These are phyloP conservation scores for Pestalotiopsis sp. DNA, from an alignment of 2,329 filamentous ascomycete species.

Conservation along the genomic window DNA sequence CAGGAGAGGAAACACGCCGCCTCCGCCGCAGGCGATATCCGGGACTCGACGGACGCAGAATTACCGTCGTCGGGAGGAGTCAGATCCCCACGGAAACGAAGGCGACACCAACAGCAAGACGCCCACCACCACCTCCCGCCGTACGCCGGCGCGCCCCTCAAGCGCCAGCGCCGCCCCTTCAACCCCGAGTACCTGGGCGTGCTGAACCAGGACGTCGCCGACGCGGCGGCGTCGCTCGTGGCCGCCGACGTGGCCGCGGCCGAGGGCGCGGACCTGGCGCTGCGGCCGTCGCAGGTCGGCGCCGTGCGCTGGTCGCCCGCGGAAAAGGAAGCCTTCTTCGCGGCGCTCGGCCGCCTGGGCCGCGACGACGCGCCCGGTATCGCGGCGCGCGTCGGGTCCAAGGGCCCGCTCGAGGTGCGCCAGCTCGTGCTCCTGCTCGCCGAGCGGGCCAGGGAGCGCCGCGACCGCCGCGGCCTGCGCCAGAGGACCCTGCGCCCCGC, in stretches of 20 bases:
- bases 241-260: slow-evolving; percentile 32
- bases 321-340: slow-evolving; percentile 75
- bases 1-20: background rate
- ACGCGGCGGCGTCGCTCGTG: slow-evolving; percentile 44
- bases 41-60: background rate
- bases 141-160: slow-evolving; percentile 38
- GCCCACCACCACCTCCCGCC: slow-evolving; percentile 19
- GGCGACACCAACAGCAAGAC: background rate
- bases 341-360: slow-evolving; percentile 65
- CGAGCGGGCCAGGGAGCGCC: slow-evolving; percentile 45
- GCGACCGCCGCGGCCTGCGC: slow-evolving; percentile 30
- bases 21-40: background rate
- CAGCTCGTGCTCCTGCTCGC: slow-evolving; percentile 70
- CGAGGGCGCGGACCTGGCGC: slow-evolving; percentile 14
- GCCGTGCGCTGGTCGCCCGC: slow-evolving; percentile 67
- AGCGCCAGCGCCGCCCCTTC: slow-evolving; percentile 45
- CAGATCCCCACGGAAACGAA: slow-evolving; percentile 9
- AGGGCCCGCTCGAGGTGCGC: slow-evolving; percentile 73
- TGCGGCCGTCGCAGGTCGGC: slow-evolving; percentile 63
- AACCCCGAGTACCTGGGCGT: slow-evolving; percentile 52
- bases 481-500: slow-evolving; percentile 44
- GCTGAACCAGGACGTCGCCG: slow-evolving; percentile 61
- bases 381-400: slow-evolving; percentile 65
- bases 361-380: slow-evolving; percentile 65
- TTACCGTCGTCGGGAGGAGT: background rate